These are phyloP conservation scores for Colletotrichum sp. DNA, from an alignment of 2,329 filamentous ascomycete species.

Conservation along the genomic window DNA sequence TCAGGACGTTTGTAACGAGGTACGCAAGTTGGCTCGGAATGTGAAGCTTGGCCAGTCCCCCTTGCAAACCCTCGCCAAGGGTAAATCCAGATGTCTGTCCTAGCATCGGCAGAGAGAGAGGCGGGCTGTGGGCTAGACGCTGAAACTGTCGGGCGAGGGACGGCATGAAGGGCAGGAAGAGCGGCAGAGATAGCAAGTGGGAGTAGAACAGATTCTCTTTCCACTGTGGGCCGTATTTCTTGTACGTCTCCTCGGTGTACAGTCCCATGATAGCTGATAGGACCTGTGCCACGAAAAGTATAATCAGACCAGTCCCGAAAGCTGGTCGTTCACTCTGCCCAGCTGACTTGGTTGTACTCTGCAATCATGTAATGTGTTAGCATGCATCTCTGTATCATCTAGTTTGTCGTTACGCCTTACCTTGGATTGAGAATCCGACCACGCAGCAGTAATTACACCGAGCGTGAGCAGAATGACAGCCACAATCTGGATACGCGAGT, in stretches of 20 bases:
- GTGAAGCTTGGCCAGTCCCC: slow-evolving; percentile 40
- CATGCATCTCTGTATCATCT: background rate
- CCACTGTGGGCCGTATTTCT: slow-evolving; percentile 86
- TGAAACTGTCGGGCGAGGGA: slow-evolving; percentile 69
- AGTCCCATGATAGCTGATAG: slow-evolving; percentile 94
- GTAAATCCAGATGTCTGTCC: slow-evolving; percentile 27
- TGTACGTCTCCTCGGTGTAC: slow-evolving; percentile 92
- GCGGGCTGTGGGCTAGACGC: slow-evolving; percentile 67
- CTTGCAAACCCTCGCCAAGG: slow-evolving; percentile 42
- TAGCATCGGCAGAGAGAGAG: slow-evolving; percentile 51
- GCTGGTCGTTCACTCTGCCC: slow-evolving; percentile 30
- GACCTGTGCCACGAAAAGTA: slow-evolving; percentile 87
- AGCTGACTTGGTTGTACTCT: background rate
- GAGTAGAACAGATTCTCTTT: slow-evolving; percentile 97
- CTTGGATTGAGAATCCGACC: slow-evolving; percentile 88
- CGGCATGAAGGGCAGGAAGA: slow-evolving; percentile 76
- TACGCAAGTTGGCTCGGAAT: slow-evolving; percentile 76
- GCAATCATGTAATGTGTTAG: background rate
- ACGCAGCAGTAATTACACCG: slow-evolving; percentile 86
- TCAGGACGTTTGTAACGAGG: slow-evolving; percentile 79
- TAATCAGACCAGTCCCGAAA: slow-evolving; percentile 74
- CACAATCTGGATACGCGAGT: slow-evolving; percentile 78
- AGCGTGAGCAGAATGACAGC: slow-evolving; percentile 84
- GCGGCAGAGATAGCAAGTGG: slow-evolving; percentile 74
- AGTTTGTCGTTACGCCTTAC: slow-evolving; percentile 47